phyloP scores from a whole-genome alignment of 306 rosid species.

The Prunus persica region DNA sequence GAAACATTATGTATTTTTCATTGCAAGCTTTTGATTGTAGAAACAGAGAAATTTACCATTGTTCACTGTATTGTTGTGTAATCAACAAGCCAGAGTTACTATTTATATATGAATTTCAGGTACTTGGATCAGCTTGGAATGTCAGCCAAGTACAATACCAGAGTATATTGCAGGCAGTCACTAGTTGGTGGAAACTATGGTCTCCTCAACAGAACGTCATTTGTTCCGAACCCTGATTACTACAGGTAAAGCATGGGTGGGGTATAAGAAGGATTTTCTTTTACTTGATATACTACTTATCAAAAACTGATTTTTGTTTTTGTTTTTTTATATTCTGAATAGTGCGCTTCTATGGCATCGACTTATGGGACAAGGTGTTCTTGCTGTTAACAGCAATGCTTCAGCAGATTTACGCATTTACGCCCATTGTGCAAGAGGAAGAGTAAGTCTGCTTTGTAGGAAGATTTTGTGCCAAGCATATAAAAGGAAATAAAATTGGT shows the following conservation, averaged over 20 bases:
- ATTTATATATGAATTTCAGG: constrained; percentile 38
- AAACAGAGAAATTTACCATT: not conserved
- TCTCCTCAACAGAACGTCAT: constrained; percentile 70
- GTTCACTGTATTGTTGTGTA: not conserved
- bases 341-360: constrained; percentile 95
- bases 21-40: not conserved
- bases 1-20: constrained; percentile 6
- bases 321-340: constrained; percentile 25
- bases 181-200: constrained; percentile 95
- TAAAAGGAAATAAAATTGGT: not conserved
- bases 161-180: constrained; percentile 88
- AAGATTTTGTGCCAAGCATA: constrained; percentile 8
- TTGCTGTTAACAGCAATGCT: constrained; percentile 39
- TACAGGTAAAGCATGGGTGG: constrained; percentile 52
- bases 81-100: not conserved
- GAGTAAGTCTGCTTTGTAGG: constrained; percentile 47
- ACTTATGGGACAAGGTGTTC: constrained; percentile 85
- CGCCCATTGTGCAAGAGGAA: constrained; percentile 87
- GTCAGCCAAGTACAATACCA: constrained; percentile 70
- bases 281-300: constrained; percentile 14
- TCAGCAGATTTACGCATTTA: constrained; percentile 69
- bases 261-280: not conserved
- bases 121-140: constrained; percentile 97
- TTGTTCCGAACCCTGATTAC: constrained; percentile 90
- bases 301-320: not conserved